Percentiles rank a stretch among this genome's conserved stretches.
These are phyloP conservation scores for Aspergillus pseudoterreus DNA, from an alignment of 2,329 filamentous ascomycete species.

Conservation along the genomic window DNA sequence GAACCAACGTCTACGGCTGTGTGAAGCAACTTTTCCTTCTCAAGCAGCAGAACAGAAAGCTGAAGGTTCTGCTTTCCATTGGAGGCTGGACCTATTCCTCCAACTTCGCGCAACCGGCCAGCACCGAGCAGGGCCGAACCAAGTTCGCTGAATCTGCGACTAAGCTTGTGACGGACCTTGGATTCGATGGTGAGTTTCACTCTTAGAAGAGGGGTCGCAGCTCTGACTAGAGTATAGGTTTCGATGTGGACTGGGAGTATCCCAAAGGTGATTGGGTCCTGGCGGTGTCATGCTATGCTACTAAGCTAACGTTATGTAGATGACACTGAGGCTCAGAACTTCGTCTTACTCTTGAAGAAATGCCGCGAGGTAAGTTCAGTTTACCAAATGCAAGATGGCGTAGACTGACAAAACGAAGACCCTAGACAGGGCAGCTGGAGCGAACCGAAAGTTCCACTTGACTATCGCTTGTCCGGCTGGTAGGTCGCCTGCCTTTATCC, in stretches of 20 bases:
- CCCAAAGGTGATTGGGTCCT: conserved; percentile 30
- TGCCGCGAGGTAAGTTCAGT: conserved; percentile 34
- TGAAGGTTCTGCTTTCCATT: conserved; percentile 78
- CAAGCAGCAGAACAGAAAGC: conserved; percentile 69
- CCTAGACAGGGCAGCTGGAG: conserved; percentile 37
- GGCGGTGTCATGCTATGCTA: not conserved
- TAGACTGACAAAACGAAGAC: conserved; percentile 20
- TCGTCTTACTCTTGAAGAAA: conserved; percentile 41
- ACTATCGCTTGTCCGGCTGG: conserved; percentile 50
- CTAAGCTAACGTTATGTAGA: conserved; percentile 24
- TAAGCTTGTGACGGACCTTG: conserved; percentile 71
- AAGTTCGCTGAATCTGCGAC: conserved; percentile 70
- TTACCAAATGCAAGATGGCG: not conserved
- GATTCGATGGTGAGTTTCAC: conserved; percentile 54
- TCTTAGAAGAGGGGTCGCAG: not conserved
- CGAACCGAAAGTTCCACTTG: conserved; percentile 44
- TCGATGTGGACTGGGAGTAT: conserved; percentile 50
- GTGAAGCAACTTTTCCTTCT: conserved; percentile 72
- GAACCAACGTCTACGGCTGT: conserved; percentile 71
- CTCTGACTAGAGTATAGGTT: conserved; percentile 17
- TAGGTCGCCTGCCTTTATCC: conserved; percentile 11
- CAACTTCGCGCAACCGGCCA: conserved; percentile 71
- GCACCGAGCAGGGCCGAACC: conserved; percentile 58
- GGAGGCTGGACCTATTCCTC: conserved; percentile 75
- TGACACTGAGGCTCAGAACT: conserved; percentile 41